These are phyloP conservation scores for Zizania latifolia DNA, from an alignment of 176 grass and related monocot genomes.

Conservation along the genomic window DNA sequence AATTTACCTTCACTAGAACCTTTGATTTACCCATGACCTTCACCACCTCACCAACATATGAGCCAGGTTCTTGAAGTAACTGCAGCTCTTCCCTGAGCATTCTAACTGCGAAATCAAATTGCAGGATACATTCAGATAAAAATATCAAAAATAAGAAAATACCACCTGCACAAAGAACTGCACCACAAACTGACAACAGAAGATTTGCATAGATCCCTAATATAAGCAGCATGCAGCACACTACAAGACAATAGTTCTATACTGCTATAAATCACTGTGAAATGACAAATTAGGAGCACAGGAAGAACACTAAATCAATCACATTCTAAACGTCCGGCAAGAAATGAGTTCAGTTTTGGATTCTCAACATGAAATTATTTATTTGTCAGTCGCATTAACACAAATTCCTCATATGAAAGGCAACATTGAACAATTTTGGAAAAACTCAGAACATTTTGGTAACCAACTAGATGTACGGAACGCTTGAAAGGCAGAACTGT, in stretches of 20 bases:
- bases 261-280: background rate
- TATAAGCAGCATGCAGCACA: background rate
- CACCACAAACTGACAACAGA: background rate
- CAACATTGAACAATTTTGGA: background rate
- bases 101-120: constrained; percentile 57
- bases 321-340: background rate
- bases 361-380: background rate
- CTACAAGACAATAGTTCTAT: background rate
- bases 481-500: background rate
- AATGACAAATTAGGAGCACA: background rate
- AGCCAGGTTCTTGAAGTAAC: constrained; percentile 90
- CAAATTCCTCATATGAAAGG: background rate
- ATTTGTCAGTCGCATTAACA: background rate
- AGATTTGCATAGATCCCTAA: background rate
- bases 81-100: constrained; percentile 92
- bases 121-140: background rate
- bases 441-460: background rate
- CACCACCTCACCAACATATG: constrained; percentile 94
- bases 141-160: background rate
- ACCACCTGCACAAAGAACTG: background rate
- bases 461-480: background rate
- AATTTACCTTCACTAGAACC: constrained; percentile 91
- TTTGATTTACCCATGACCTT: constrained; percentile 99
- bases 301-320: background rate
- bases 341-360: background rate